phyloP scores from a whole-genome alignment of 2,329 filamentous ascomycete species.

The Berkeleyomyces basicola region DNA sequence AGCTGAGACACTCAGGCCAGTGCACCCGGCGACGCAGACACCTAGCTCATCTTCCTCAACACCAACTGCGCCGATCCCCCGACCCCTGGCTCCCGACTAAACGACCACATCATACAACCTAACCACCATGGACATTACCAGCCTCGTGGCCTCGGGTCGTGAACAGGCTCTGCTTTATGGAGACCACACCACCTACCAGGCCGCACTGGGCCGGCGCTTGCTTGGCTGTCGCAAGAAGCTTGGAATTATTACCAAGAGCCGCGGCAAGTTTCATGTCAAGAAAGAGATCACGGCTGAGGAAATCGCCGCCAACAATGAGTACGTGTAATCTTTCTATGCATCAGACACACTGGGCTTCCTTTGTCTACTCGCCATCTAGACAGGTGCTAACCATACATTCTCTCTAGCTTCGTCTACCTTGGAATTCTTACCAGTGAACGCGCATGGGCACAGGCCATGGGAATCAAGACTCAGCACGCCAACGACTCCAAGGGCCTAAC shows the following conservation, averaged over 20 bases:
- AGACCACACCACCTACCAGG: slow-evolving; percentile 74
- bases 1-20: not conserved
- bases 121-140: slow-evolving; percentile 69
- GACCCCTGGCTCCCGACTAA: not conserved
- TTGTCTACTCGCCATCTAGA: not conserved
- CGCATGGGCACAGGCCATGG: slow-evolving; percentile 91
- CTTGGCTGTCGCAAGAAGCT: slow-evolving; percentile 74
- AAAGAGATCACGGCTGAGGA: slow-evolving; percentile 55
- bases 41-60: not conserved
- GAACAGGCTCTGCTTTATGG: slow-evolving; percentile 75
- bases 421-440: slow-evolving; percentile 74
- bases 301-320: slow-evolving; percentile 62
- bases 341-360: not conserved
- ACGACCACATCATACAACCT: not conserved
- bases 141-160: slow-evolving; percentile 60
- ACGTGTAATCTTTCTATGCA: slow-evolving; percentile 20
- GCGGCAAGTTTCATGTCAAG: slow-evolving; percentile 68
- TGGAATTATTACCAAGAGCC: slow-evolving; percentile 65
- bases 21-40: not conserved
- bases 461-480: slow-evolving; percentile 70
- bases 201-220: slow-evolving; percentile 62
- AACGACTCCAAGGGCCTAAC: slow-evolving; percentile 65
- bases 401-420: slow-evolving; percentile 53
- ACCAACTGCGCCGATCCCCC: too few relatives aligned
- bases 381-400: slow-evolving; percentile 3